Percentiles rank a stretch among this genome's conserved stretches.
These are phyloP conservation scores for Eudorina sp. DNA, from an alignment of 139 green algal species.

Conservation along the genomic window DNA sequence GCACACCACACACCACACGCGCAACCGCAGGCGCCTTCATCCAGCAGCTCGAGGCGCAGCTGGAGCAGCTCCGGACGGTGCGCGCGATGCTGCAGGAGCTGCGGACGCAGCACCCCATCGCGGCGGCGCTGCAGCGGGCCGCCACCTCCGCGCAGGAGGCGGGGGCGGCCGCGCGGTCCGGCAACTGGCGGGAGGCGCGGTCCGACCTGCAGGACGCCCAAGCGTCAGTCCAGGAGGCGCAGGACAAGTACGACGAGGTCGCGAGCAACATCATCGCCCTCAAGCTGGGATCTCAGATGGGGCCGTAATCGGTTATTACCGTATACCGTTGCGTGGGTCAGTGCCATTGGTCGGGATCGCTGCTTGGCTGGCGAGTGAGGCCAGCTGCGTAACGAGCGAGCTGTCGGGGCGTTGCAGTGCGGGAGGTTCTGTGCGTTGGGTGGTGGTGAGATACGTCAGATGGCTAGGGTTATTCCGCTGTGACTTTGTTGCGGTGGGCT, in stretches of 20 bases:
- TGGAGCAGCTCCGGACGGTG: neutral
- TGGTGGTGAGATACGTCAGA: no score
- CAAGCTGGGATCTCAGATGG: no score
- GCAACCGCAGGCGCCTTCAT: neutral
- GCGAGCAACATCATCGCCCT: neutral
- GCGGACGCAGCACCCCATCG: neutral
- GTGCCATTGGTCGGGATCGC: no score
- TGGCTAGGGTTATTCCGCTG: no score
- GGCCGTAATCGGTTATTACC: no score
- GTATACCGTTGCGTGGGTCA: no score
- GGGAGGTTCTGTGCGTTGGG: no score
- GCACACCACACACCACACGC: neutral
- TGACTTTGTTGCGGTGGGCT: no score
- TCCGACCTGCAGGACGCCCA: neutral
- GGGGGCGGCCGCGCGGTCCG: neutral
- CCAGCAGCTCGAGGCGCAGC: slow-evolving; percentile 1
- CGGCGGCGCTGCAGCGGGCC: neutral
- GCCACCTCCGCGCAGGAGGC: neutral
- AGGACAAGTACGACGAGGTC: neutral
- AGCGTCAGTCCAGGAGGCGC: neutral
- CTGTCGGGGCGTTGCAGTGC: no score
- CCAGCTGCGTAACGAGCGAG: no score
- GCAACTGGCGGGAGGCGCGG: neutral
- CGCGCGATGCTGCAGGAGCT: slow-evolving; percentile 6
- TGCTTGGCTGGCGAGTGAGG: no score